Base-by-base conservation (phyloP, 139 green algal species). In the Zygnema circumcarinatum region DNA sequence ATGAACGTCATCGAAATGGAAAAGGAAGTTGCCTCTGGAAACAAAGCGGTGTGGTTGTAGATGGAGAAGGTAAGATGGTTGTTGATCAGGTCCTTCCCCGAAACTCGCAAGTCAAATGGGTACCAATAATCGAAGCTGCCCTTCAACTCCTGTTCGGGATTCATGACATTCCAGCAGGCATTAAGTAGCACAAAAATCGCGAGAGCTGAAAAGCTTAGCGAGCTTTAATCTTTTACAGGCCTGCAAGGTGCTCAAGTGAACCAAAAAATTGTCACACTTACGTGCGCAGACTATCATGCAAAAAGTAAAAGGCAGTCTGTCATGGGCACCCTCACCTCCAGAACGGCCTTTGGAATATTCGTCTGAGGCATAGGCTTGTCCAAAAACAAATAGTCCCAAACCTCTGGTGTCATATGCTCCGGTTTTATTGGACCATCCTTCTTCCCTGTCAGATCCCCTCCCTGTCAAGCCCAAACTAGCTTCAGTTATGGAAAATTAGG, bases 11-110 rank as follows among this genome's bases (percentile, higher is more conserved):
- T n/a, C n/a, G n/a, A n/a, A n/a, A n/a, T n/a, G n/a, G n/a, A n/a
- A n/a, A n/a, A n/a, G 16, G 47, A 62, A 7, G 16, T 62, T 2
- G 38, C 79, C 36, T 76, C 38, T 0, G 93, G 79, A 93, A 96
- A 99, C 11, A 99, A 93, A 40, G 96, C 96, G 11, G 94, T 96
- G 93, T 99, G 97, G 86, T 96, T 99, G 94, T 99, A 99, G 81
- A 99, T 94, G 68, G 84, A 92, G 85, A 99, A 99, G n/a, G 96
- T 98, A 25, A 99, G 93, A 93, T 99, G 97, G 92, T 99, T 99
- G 93, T 98, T 94, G 84, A 99, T 98, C 29, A 99, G 94, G 88
- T 99, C 97, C 92, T 99, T 98, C 69, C 96, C 95, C 36, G 92
- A 95, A 11, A 94, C 88, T 2, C 97, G 93, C 79, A 99, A 92